Conservation (phyloP, 805 yeast species). For the Pichia kluyveri region DNA sequence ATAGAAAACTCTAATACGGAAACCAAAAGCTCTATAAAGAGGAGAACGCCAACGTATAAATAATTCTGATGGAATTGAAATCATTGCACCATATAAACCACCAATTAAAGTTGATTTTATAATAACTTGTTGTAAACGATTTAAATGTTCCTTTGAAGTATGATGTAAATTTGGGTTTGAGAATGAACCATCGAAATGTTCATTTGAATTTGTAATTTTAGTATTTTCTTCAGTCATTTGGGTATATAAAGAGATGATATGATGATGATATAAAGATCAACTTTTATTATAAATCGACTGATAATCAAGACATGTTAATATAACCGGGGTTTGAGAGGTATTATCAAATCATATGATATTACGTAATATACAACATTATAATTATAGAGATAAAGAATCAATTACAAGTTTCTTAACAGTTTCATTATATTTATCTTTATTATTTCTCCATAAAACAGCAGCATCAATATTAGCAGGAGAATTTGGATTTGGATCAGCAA, state of each 20-base stretch:
- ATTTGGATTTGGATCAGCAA: conserved; percentile 94
- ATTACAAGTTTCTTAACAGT: conserved; percentile 57
- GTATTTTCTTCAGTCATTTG: not conserved
- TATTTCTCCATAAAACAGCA: conserved; percentile 84
- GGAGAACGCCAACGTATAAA: conserved; percentile 30
- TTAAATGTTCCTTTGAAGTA: conserved; percentile 16
- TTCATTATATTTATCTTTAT: conserved; percentile 56
- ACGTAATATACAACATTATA: not conserved
- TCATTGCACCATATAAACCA: conserved; percentile 29
- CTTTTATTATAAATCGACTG: too few species aligned
- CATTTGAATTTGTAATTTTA: not conserved
- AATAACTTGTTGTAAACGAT: conserved; percentile 21
- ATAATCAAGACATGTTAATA: too few species aligned
- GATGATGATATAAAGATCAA: too few species aligned
- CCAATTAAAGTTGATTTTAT: conserved; percentile 26
- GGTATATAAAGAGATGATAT: not conserved
- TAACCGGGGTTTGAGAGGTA: too few species aligned
- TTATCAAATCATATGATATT: too few species aligned
- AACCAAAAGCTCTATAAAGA: conserved; percentile 28
- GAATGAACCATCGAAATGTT: conserved; percentile 4
- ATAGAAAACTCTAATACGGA: conserved; percentile 28
- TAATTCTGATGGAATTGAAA: conserved; percentile 29
- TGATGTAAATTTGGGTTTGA: conserved; percentile 9
- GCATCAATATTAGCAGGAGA: conserved; percentile 86
- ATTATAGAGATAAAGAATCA: conserved; percentile 1